These are phyloP conservation scores for Phtheirospermum japonicum DNA, from an alignment of 257 asterid species.

Conservation along the genomic window DNA sequence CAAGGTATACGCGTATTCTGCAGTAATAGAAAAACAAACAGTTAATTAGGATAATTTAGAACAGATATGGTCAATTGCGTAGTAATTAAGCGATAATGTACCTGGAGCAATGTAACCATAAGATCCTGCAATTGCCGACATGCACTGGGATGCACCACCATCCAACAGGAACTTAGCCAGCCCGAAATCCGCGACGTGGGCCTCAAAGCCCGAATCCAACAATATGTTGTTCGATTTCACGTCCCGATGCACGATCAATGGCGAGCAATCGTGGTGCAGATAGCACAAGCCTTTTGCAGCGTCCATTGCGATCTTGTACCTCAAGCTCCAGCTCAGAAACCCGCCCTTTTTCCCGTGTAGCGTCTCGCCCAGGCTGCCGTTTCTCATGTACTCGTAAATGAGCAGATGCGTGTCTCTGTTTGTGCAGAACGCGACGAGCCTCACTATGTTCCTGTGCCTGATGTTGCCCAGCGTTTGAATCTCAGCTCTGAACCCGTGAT, in stretches of 20 bases:
- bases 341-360: constrained; percentile 68
- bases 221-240: constrained; percentile 75
- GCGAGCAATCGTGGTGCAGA: constrained; percentile 75
- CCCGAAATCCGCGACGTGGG: constrained; percentile 85
- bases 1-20: constrained; percentile 45
- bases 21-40: neutral
- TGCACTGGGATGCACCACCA: constrained; percentile 70
- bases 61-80: too few relatives aligned
- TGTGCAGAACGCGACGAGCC: constrained; percentile 65
- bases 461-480: constrained; percentile 69
- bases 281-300: constrained; percentile 78
- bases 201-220: constrained; percentile 71
- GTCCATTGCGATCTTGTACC: constrained; percentile 68
- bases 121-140: constrained; percentile 88
- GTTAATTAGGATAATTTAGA: too few relatives aligned
- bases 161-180: constrained; percentile 68
- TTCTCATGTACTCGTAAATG: constrained; percentile 73
- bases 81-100: constrained; percentile 11
- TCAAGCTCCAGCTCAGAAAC: constrained; percentile 55
- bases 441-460: constrained; percentile 68
- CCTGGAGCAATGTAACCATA: constrained; percentile 92
- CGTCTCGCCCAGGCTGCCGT: constrained; percentile 79
- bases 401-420: constrained; percentile 68
- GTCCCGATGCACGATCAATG: constrained; percentile 72
- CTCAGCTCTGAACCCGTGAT: constrained; percentile 77